These are phyloP conservation scores for Ceriops tagal DNA, from an alignment of 345 rosid species.

Conservation along the genomic window DNA sequence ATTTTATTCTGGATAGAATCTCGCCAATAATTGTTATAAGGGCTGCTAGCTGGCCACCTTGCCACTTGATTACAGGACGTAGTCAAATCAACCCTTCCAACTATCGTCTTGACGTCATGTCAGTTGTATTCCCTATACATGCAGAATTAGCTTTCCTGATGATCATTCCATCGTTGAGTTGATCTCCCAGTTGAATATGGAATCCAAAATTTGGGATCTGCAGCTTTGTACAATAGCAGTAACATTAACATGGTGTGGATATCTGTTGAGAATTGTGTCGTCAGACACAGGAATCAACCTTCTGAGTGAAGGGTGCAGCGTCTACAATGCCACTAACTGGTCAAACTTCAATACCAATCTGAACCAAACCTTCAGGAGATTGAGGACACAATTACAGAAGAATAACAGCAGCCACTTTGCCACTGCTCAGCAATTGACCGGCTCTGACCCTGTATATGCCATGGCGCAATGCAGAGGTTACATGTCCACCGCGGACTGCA, in stretches of 20 bases:
- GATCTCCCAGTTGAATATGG: background rate
- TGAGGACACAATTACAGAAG: slow-evolving; percentile 16
- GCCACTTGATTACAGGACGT: no score
- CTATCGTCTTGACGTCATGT: no score
- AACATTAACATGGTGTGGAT: slow-evolving; percentile 1
- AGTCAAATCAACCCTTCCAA: no score
- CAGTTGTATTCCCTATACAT: no score
- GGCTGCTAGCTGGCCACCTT: no score
- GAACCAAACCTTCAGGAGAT: slow-evolving; percentile 22
- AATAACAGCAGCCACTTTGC: slow-evolving; percentile 18
- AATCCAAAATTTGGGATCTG: background rate
- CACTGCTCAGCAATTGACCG: slow-evolving; percentile 24
- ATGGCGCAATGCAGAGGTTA: slow-evolving; percentile 46
- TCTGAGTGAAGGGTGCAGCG: slow-evolving; percentile 39
- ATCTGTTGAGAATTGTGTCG: background rate
- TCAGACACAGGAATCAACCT: slow-evolving; percentile 22
- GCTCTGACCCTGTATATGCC: slow-evolving; percentile 23
- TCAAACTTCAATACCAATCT: slow-evolving; percentile 33
- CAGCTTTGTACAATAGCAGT: no score
- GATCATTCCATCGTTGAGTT: no score
- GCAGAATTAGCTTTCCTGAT: no score
- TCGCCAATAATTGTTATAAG: no score
- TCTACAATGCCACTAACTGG: slow-evolving; percentile 27
- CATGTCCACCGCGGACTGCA: slow-evolving; percentile 32
- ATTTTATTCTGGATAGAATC: no score